Evolutionary conservation across 805 yeast species (phyloP).

Genomic region (Schizosaccharomyces octosporus): DNA sequence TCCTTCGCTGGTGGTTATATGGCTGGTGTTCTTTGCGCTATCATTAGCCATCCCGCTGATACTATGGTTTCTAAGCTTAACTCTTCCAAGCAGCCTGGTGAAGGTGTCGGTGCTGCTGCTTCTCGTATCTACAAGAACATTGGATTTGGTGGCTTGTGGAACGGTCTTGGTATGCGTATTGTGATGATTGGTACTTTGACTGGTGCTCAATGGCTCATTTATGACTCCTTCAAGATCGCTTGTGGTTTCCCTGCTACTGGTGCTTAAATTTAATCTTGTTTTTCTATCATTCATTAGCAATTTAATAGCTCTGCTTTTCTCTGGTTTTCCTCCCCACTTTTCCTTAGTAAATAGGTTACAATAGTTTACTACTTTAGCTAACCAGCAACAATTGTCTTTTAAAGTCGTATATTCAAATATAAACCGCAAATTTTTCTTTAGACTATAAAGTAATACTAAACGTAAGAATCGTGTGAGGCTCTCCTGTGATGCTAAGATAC

Average conservation of each 20-base stretch:
- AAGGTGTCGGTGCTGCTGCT: slow-evolving; percentile 33
- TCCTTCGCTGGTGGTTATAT: slow-evolving; percentile 66
- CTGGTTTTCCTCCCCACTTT: not conserved
- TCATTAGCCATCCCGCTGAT: slow-evolving; percentile 76
- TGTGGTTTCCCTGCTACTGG: slow-evolving; percentile 2
- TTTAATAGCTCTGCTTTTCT: not conserved
- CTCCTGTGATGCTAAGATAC: no score
- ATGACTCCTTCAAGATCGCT: slow-evolving; percentile 17
- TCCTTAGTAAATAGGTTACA: no score
- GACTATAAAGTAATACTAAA: no score
- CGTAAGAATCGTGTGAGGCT: no score
- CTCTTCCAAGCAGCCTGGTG: slow-evolving; percentile 28
- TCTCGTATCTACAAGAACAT: slow-evolving; percentile 39
- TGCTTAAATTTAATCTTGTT: not conserved
- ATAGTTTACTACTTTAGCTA: no score
- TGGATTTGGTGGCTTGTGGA: slow-evolving; percentile 65
- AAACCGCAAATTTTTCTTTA: no score
- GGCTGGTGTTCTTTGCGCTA: slow-evolving; percentile 74
- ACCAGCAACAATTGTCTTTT: no score
- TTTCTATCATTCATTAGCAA: not conserved
- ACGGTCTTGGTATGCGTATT: slow-evolving; percentile 66
- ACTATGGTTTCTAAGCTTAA: slow-evolving; percentile 74
- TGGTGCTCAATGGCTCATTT: slow-evolving; percentile 76
- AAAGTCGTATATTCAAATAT: no score
- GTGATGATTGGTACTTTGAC: slow-evolving; percentile 78